Evolutionary conservation across 768 basidiomycete species (phyloP), one percentile per base, ranked within the genome.

Genomic region (Rhizopogon vulgaris): DNA sequence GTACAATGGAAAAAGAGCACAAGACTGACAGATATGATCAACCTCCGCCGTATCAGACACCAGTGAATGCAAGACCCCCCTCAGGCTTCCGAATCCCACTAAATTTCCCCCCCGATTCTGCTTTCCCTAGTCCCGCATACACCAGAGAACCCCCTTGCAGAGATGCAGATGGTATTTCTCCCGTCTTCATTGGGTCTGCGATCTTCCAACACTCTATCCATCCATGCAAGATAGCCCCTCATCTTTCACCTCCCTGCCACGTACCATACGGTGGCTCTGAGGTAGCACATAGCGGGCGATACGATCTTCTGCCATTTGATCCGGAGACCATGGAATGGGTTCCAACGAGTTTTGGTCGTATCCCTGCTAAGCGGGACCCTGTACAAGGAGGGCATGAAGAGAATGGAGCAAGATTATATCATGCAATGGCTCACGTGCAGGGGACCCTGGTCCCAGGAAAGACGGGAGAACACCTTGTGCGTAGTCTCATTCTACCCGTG

Each of bases 321-420:
- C 68, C 74, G 0, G 65, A 69, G 24, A 78, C 76, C 49, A 92
- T 92, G 89, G 88, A 88, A 64, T 87, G 79, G 74, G 85, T 91
- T 6, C 70, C 42, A 0, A 79, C 87, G 0, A 75, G 78, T 10
- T 64, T 78, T 52, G 89, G 89, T 3, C 70, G 66, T 40, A 73
- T 87, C 49, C 83, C 88, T 5, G 56, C 63, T 3, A 82, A 80
- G 4, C 71, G 82, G 32, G 65, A 71, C 12, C 83, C 84, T 0
- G 73, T 90, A 15, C 81, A 85, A 58, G 90, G 87, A 1, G 87
- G 85, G 1, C 87, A 87, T 55, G 89, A 91, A 67, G 82, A 87
- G 32, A 65, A 71, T 53, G 87, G 86, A 1, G 65, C 62, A 7
- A 80, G 78, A 63, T 68, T 90, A 41, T 90, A 85, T 56, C 89